Evolutionary conservation across 2,329 filamentous ascomycete species (phyloP), one percentile per base, ranked within the genome.

Genomic region (Atkinsonella texensis): DNA sequence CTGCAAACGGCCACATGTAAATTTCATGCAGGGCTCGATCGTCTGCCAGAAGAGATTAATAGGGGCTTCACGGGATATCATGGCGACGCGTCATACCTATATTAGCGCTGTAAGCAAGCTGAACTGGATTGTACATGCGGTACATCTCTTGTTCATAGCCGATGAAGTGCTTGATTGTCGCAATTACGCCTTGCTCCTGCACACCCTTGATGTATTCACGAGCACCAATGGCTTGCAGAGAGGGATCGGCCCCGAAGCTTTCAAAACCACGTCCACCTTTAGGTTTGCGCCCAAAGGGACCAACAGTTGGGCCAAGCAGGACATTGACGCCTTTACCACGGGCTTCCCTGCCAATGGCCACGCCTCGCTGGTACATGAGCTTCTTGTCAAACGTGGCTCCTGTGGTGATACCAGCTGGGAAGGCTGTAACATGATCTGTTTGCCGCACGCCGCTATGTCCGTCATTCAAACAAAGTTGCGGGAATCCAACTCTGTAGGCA

Each of bases 1-100:
- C 85, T 1, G 82, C 84, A 63, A 95, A 95, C 0, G 89, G 89
- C 88, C 89, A 95, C 0, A 83, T 76, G 60, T 95, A 95, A 2
- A 95, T 70, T 65, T 91, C 87, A 59, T 90, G 71, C 13, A 83
- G 64, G 0, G 84, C 81, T 33, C 85, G 76, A 61, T 89, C 87
- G 56, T 89, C 70, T 71, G 18, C n/a, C 12, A 12, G 18, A 28
- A 17, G n/a, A 41, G 12, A 17, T 41, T 42, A 41, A 28, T 31
- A 13, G 20, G 7, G 20, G 12, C 18, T 35, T 20, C 23, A 5
- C 13, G 2, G 18, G 9, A 9, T 15, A 28, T 3, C 15, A 20
- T 3, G 12, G 2, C 1, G 2, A 9, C 3, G 9, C 0, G 8
- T n/a, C 65, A 76, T 78, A 69, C 84, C 87, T 41, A 95, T 84